A percentile compares a stretch with the other conserved stretches of the same genome.
phyloP scores from a whole-genome alignment of 441 rosid species.

The Gossypium schwendimanii region DNA sequence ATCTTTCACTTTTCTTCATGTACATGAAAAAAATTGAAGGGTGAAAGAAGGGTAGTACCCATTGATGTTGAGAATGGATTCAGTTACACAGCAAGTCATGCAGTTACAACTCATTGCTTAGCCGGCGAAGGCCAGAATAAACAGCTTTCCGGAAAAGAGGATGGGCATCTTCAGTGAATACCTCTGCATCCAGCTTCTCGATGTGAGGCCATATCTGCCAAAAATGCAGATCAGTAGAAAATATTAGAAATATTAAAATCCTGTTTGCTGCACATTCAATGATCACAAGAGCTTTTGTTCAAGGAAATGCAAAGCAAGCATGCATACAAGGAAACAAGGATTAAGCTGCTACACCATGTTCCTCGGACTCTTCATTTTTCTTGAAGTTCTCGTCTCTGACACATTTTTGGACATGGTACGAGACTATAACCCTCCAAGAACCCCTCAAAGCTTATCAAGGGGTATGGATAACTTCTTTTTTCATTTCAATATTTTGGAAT shows the following conservation, averaged over 20 bases:
- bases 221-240: background rate
- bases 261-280: background rate
- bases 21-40: constrained; percentile 2
- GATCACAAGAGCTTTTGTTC: background rate
- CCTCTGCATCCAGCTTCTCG: constrained; percentile 70
- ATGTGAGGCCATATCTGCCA: constrained; percentile 81
- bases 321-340: background rate
- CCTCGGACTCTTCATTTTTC: too few relatives aligned
- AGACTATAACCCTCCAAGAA: too few relatives aligned
- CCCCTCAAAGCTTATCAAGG: background rate
- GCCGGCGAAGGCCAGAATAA: constrained; percentile 53
- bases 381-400: too few relatives aligned
- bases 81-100: constrained; percentile 15
- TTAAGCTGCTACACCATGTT: too few relatives aligned
- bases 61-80: background rate
- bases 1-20: background rate
- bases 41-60: background rate
- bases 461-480: background rate
- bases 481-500: background rate
- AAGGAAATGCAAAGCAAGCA: background rate
- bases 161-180: constrained; percentile 59
- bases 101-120: constrained; percentile 18
- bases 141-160: constrained; percentile 72
- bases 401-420: too few relatives aligned
- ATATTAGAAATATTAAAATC: constrained; percentile 10